phyloP scores from a whole-genome alignment of 2,329 filamentous ascomycete species.

The Biscogniauxia sp. region DNA sequence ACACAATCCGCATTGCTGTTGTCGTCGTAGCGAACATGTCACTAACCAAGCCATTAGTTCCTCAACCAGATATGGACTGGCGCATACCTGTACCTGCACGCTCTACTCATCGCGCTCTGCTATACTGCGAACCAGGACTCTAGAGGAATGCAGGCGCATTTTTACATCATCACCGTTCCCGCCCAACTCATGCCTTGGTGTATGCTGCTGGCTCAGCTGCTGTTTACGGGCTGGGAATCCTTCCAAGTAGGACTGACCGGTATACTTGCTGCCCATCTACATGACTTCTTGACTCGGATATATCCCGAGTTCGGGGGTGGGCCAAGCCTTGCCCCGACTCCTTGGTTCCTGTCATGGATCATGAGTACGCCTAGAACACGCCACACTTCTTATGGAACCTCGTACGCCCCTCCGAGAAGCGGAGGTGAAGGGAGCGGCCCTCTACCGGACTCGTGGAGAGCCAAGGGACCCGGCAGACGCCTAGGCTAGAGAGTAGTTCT shows the following conservation, averaged over 20 bases:
- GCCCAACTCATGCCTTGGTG: constrained; percentile 78
- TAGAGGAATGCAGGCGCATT: constrained; percentile 69
- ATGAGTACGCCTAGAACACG: constrained; percentile 53
- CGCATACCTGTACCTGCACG: constrained; percentile 52
- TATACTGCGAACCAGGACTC: constrained; percentile 89
- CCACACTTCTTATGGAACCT: constrained; percentile 61
- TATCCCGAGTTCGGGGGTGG: constrained; percentile 90
- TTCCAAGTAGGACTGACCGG: constrained; percentile 69
- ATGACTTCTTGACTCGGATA: constrained; percentile 83
- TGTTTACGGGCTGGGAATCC: constrained; percentile 58
- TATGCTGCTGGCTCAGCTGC: constrained; percentile 71
- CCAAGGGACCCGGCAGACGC: constrained; percentile 60
- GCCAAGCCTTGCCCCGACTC: constrained; percentile 71
- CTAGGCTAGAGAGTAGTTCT: constrained; percentile 44
- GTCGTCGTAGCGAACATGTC: constrained; percentile 5
- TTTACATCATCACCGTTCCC: constrained; percentile 81
- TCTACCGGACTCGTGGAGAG: constrained; percentile 63
- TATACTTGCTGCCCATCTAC: constrained; percentile 83
- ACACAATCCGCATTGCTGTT: constrained; percentile 3
- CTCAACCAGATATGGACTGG: constrained; percentile 53
- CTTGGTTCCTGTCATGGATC: constrained; percentile 65
- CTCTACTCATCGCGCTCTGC: constrained; percentile 73
- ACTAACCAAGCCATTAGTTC: constrained; percentile 39
- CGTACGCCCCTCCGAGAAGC: constrained; percentile 42
- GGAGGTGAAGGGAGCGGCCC: constrained; percentile 43